Conservation (phyloP, 2,329 filamentous ascomycete species). For the Fusarium torulosum region DNA sequence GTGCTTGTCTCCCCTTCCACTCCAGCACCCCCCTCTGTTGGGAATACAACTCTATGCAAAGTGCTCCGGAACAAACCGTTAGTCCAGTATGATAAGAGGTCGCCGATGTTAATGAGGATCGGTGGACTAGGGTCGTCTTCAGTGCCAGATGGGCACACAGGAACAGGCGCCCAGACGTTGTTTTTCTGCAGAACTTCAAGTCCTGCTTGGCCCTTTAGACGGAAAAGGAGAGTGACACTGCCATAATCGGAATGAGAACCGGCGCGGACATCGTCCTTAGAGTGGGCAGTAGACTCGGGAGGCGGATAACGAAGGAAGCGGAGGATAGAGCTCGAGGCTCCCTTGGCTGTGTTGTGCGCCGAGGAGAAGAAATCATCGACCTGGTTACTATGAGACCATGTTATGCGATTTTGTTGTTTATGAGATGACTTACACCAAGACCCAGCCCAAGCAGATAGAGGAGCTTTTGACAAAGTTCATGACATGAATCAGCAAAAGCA, state of each 20-base stretch:
- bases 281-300: slow-evolving; percentile 57
- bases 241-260: slow-evolving; percentile 94
- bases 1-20: slow-evolving; percentile 61
- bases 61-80: slow-evolving; percentile 88
- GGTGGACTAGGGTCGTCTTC: slow-evolving; percentile 73
- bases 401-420: slow-evolving; percentile 8
- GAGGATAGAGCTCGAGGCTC: slow-evolving; percentile 69
- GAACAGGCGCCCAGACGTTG: slow-evolving; percentile 71
- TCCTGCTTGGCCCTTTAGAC: slow-evolving; percentile 84
- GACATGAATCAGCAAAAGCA: slow-evolving; percentile 78
- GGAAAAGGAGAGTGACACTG: slow-evolving; percentile 82
- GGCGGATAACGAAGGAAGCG: slow-evolving; percentile 81
- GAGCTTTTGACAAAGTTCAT: slow-evolving; percentile 77
- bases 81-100: slow-evolving; percentile 87
- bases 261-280: slow-evolving; percentile 77
- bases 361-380: slow-evolving; percentile 67
- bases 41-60: slow-evolving; percentile 88
- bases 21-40: slow-evolving; percentile 43
- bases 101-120: slow-evolving; percentile 82
- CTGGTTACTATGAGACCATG: slow-evolving; percentile 42
- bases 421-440: slow-evolving; percentile 66
- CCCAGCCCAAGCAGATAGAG: slow-evolving; percentile 83
- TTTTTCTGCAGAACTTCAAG: slow-evolving; percentile 80
- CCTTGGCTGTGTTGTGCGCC: slow-evolving; percentile 61
- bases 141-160: slow-evolving; percentile 72